These are phyloP conservation scores for Pythium aquatile DNA, from an alignment of 352 stramenopile species.

Conservation along the genomic window DNA sequence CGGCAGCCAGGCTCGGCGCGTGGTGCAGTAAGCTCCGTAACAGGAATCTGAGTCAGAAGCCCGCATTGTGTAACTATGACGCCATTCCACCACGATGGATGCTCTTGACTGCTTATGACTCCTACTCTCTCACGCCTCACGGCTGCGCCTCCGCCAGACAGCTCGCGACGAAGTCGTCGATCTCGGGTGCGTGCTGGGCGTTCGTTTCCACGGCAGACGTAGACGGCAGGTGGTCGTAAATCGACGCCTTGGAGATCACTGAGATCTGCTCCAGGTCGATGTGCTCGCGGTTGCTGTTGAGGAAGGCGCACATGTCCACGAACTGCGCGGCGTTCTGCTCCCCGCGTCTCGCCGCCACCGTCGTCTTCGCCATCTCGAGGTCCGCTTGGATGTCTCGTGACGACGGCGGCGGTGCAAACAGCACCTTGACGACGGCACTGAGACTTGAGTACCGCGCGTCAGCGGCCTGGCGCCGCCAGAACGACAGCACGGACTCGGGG, in stretches of 20 bases:
- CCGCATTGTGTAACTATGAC: too few species aligned
- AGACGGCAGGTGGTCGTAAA: not conserved
- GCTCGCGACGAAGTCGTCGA: conserved; percentile 4
- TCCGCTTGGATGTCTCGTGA: not conserved
- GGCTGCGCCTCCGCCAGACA: not conserved
- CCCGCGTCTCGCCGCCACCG: not conserved
- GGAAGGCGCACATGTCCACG: conserved; percentile 3
- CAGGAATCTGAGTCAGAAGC: too few species aligned
- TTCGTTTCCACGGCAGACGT: not conserved
- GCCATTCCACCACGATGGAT: too few species aligned
- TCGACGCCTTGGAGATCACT: not conserved
- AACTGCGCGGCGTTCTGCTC: not conserved
- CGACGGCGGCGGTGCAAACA: conserved; percentile 11
- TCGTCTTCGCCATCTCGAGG: not conserved
- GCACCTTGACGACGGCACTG: not conserved
- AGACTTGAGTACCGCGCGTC: not conserved
- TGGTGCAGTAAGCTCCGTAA: too few species aligned
- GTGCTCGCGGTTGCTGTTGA: not conserved
- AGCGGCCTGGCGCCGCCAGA: conserved; percentile 1
- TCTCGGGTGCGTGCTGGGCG: not conserved
- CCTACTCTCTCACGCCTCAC: not conserved
- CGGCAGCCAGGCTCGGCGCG: too few species aligned
- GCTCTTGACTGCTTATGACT: too few species aligned
- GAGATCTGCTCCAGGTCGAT: not conserved
- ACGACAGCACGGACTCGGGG: conserved; percentile 5